Conservation (phyloP, 2,329 filamentous ascomycete species). For the Phaeosphaeria sp. region DNA sequence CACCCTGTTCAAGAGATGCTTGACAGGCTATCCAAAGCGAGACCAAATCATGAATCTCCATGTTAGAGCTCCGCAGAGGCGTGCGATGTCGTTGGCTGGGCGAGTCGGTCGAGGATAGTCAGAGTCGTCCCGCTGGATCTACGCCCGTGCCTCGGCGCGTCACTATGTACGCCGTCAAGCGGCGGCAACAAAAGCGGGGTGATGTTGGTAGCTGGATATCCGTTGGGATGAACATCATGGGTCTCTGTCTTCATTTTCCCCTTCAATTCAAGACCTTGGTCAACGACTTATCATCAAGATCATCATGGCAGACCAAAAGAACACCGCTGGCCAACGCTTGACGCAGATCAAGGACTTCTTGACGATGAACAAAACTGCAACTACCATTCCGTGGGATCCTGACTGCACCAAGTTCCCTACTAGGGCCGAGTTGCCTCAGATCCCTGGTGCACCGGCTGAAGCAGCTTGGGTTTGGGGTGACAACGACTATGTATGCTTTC, state of each 20-base stretch:
- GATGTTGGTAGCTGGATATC: not conserved
- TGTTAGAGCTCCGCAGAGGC: not conserved
- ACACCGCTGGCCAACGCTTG: conserved; percentile 44
- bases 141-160: conserved; percentile 1
- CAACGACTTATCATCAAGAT: not conserved
- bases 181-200: not conserved
- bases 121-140: not conserved
- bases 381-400: conserved; percentile 62
- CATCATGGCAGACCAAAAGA: conserved; percentile 46
- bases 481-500: conserved; percentile 56
- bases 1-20: not conserved
- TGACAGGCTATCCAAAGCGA: not conserved
- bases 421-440: conserved; percentile 59
- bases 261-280: not conserved
- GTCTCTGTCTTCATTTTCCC: not conserved
- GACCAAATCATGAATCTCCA: not conserved
- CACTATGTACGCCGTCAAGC: not conserved
- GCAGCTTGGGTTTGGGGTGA: conserved; percentile 69
- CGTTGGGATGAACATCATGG: not conserved
- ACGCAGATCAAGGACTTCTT: conserved; percentile 55
- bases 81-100: not conserved
- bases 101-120: not conserved
- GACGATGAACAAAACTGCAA: conserved; percentile 55
- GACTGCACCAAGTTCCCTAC: conserved; percentile 60
- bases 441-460: conserved; percentile 60